Conservation (phyloP, 345 rosid species). For the Mallotus nudiflorus region DNA sequence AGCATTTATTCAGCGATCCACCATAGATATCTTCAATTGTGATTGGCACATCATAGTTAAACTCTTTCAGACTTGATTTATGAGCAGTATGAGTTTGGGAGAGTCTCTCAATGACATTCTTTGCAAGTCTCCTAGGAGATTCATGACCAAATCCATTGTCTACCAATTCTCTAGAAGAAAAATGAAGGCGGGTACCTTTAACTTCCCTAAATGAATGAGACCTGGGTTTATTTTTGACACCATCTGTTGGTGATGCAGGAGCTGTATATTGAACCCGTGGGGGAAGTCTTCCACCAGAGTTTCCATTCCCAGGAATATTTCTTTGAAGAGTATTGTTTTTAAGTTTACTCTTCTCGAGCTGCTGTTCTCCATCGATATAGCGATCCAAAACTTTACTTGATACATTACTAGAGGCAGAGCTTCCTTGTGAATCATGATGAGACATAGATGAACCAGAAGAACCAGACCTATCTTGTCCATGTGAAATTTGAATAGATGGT, state of each 20-base stretch:
- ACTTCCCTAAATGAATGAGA: conserved; percentile 76
- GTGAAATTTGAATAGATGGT: conserved; percentile 25
- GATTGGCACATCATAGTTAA: conserved; percentile 53
- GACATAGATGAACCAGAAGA: conserved; percentile 40
- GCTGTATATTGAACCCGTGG: conserved; percentile 62
- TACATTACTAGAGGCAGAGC: conserved; percentile 73
- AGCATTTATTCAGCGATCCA: conserved; percentile 48
- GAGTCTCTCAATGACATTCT: conserved; percentile 82
- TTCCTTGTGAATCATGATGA: conserved; percentile 59
- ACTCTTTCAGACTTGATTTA: conserved; percentile 49
- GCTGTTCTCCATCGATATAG: conserved; percentile 93
- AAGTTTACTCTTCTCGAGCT: conserved; percentile 52
- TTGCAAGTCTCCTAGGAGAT: conserved; percentile 83
- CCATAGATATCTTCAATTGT: conserved; percentile 77
- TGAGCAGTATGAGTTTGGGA: conserved; percentile 52
- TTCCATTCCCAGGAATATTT: conserved; percentile 40
- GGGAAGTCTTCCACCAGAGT: conserved; percentile 53
- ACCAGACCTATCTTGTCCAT: conserved; percentile 35
- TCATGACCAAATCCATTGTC: conserved; percentile 66
- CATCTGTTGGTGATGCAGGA: conserved; percentile 66
- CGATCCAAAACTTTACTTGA: conserved; percentile 85
- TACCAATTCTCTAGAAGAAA: conserved; percentile 57
- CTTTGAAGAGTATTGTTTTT: conserved; percentile 44
- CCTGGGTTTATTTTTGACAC: conserved; percentile 47
- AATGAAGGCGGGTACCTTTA: conserved; percentile 45